A percentile compares a stretch with the other conserved stretches of the same genome.
Evolutionary conservation across 441 rosid species (phyloP).

Genomic region (Populus tomentosa): DNA sequence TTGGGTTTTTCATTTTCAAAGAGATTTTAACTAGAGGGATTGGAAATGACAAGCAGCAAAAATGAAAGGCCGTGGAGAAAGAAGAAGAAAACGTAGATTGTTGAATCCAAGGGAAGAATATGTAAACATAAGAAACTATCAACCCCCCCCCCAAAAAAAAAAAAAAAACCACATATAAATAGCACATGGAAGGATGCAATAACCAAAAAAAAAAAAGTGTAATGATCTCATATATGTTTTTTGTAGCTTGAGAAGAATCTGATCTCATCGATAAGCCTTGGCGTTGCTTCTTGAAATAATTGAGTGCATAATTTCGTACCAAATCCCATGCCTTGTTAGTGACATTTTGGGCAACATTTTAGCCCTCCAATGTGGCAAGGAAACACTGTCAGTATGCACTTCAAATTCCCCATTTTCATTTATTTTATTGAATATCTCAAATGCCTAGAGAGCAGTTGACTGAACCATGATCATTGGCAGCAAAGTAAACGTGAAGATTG

Average conservation of each 20-base stretch:
- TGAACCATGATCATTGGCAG: constrained; percentile 58
- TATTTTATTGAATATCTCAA: constrained; percentile 48
- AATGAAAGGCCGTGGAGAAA: too few species aligned
- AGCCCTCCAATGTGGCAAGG: constrained; percentile 64
- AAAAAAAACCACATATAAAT: too few species aligned
- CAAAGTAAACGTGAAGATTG: constrained; percentile 54
- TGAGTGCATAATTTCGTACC: constrained; percentile 73
- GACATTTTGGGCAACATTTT: constrained; percentile 38
- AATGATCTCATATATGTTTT: too few species aligned
- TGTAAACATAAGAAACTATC: too few species aligned
- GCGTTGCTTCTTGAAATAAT: too few species aligned
- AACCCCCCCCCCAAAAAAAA: too few species aligned
- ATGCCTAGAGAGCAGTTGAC: constrained; percentile 53
- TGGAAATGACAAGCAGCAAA: background rate
- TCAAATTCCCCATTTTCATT: constrained; percentile 40
- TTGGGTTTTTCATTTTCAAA: background rate
- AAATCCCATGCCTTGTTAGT: constrained; percentile 51
- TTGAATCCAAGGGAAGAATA: too few species aligned
- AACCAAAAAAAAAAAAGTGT: too few species aligned
- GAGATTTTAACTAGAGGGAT: background rate
- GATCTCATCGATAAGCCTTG: too few species aligned
- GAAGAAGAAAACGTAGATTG: too few species aligned
- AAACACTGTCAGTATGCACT: constrained; percentile 73
- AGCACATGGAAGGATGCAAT: too few species aligned
- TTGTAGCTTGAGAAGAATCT: too few species aligned